Base-by-base conservation (phyloP, 2,329 filamentous ascomycete genomes). In the Hypocrella siamensis region DNA sequence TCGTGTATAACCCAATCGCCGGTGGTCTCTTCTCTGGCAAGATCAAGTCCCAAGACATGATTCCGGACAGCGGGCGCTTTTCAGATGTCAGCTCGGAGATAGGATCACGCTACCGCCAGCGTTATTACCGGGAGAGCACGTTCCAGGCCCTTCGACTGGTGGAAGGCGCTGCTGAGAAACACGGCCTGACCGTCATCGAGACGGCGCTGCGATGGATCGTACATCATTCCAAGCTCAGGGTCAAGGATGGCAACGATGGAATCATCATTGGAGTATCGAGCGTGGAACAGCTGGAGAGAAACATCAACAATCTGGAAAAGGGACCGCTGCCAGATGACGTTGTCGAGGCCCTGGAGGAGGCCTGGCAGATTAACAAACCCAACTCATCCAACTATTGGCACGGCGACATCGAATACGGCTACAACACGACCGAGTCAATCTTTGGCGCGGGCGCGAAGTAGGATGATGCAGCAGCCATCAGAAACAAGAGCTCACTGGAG, bases 21-120 rank as follows among this genome's bases (percentile, higher is more conserved):
- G 83, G 82, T 15, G 83, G 83, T 2, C 58, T 92, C 10, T 79
- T 92, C 52, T 78, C 73, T 8, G 83, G 82, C 40, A 86, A 85
- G 57, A 75, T 82, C 60, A 81, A 79, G 57, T 68, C 70, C 32
- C 57, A 58, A 30, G 76, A 84, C 42, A 51, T 63, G 26, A 53
- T 63, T 16, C 80, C 79, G 0, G 53, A 58, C 0, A 70, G 76
- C 35, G 82, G 83, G 10, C 70, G 82, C 22, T 92, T 78, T 58
- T 78, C 73, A 40, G 62, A 78, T 42, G 54, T 54, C 14, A 47
- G 46, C 24, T 69, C 71, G 11, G 53, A 51, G 10, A 52, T 51
- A 25, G 78, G 77, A 5, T 37, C 41, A 17, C 58, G 60, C 41
- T 84, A 83, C 52, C 71, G 78, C 28, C 52, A 62, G 12, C 66